Evolutionary conservation across 2,329 filamentous ascomycete genomes (phyloP).

Genomic region (Pseudogymnoascus destructans): DNA sequence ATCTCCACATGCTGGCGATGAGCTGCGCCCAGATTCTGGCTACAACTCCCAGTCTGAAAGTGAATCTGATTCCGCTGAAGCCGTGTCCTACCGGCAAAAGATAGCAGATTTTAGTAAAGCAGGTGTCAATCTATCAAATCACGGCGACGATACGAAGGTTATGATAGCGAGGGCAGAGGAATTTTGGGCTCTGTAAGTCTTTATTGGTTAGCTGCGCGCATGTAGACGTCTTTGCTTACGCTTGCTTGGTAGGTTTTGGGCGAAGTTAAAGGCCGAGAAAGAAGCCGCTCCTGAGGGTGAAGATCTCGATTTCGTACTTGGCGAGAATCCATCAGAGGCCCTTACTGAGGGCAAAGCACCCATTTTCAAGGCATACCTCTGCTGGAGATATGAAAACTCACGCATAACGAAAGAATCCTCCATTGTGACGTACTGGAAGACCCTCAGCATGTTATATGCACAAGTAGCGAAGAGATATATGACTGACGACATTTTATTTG

Average conservation of each 20-base stretch:
- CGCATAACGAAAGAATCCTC: conserved; percentile 18
- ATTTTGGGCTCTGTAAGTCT: conserved; percentile 16
- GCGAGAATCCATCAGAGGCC: conserved; percentile 11
- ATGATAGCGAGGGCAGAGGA: conserved; percentile 17
- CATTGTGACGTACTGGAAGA: conserved; percentile 18
- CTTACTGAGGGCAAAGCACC: conserved; percentile 14
- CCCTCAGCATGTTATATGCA: conserved; percentile 18
- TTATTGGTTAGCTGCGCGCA: conserved; percentile 5
- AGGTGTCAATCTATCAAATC: conserved; percentile 17
- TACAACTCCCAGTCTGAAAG: conserved; percentile 14
- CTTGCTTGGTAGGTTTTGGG: conserved; percentile 14
- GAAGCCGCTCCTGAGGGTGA: background rate
- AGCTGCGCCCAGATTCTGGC: conserved; percentile 12
- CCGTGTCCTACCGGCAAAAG: conserved; percentile 15
- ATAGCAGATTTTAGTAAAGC: conserved; percentile 15
- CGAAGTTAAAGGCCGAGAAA: conserved; percentile 5
- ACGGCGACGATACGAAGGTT: conserved; percentile 14
- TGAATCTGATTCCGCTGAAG: conserved; percentile 12
- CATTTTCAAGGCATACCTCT: conserved; percentile 19
- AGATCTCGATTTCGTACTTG: background rate
- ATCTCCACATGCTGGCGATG: background rate
- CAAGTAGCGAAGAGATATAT: conserved; percentile 14
- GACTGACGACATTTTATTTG: conserved; percentile 15
- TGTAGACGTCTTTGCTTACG: conserved; percentile 12
- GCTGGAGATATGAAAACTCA: conserved; percentile 16